Base-by-base conservation (phyloP, 441 rosid species). In the Gossypium davidsonii region DNA sequence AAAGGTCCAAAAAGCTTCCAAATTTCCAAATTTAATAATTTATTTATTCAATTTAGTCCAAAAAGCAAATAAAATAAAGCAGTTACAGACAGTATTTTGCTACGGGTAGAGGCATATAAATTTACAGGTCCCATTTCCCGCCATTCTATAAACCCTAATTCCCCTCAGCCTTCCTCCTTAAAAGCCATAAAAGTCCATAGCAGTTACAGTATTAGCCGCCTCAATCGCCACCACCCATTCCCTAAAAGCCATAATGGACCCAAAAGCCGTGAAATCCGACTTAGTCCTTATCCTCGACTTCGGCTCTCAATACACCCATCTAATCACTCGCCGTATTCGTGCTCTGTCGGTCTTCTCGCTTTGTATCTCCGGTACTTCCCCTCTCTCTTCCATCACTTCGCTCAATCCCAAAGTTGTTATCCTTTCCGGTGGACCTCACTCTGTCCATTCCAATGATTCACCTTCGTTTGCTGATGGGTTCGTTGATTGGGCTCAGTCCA, bases 341-440 rank as follows among this genome's bases (percentile, higher is more conserved):
- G 79, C 93, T 42, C 92, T 94, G 72, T 89, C 88, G 56, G 79
- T 91, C 71, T 90, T 92, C 81, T 91, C 99, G 57, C 92, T 91
- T 72, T 94, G 94, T 79, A 82, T 94, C 78, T 83, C 86, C 20
- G 97, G 97, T 75, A 91, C 98, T 15, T 85, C 93, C 6, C 73
- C 94, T 6, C 89, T 94, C 73, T 75, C 83, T 4, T 31, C 88
- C 69, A 91, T 94, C 79, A 75, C 83, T 15, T 78, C 79, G 60
- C 85, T 78, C 65, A 86, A 83, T 78, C 99, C 98, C 2, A 82
- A 82, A 48, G 90, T 90, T 37, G 92, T 91, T 44, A 87, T 95
- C 75, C 97, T 95, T 84, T 95, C 98, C 55, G 99, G 99, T 0
- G 96, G 98, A 0, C 99, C 98, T 4, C 98, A 91, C 83, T 95